Evolutionary conservation across 176 grass and related monocot species (phyloP), one percentile per base, ranked within the genome.

Genomic region (Bolboschoenus planiculmis): DNA sequence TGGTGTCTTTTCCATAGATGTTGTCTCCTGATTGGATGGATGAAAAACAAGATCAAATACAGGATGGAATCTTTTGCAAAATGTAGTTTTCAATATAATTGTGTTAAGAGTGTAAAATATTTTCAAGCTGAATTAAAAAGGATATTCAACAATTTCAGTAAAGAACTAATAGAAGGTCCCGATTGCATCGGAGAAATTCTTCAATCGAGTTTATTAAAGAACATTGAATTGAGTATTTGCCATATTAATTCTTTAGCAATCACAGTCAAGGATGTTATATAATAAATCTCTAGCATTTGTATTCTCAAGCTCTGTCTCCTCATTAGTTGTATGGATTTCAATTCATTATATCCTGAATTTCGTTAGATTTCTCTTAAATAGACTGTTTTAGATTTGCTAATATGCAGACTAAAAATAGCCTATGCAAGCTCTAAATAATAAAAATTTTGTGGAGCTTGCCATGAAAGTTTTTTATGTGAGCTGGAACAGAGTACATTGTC

Each of bases 21-120:
- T 98, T 98, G 84, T 98, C 95, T 37, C 95, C 95, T 98, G 89
- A 44, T 56, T 76, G 6, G 24, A 60, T 40, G 30, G 85, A 83
- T 0, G 61, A 82, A 21, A 10, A 43, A 14, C 20, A 14, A 67
- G 34, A 37, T 18, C 33, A 67, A 7, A 67, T 3, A 20, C 16
- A 66, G 30, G 16, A 39, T 36, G 33, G 9, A 29, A 26, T 40
- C 2, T 64, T 34, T 15, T 64, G 3, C 11, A 53, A 1, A 65
- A 65, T 65, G 14, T 33, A 18, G 26, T 62, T 30, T 31, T 11
- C 10, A 62, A 11, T 30, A 30, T 4, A 31, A 31, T 62, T 62
- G 2, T 14, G 21, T 62, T 53, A 53, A 53, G 2, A 53, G 48
- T 53, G 13, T 2, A 16, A 53, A 16, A 2, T 15, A 0, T 15